Evolutionary conservation across 75 land plant species (phyloP).

Genomic region (Pseudotsuga menziesii): DNA sequence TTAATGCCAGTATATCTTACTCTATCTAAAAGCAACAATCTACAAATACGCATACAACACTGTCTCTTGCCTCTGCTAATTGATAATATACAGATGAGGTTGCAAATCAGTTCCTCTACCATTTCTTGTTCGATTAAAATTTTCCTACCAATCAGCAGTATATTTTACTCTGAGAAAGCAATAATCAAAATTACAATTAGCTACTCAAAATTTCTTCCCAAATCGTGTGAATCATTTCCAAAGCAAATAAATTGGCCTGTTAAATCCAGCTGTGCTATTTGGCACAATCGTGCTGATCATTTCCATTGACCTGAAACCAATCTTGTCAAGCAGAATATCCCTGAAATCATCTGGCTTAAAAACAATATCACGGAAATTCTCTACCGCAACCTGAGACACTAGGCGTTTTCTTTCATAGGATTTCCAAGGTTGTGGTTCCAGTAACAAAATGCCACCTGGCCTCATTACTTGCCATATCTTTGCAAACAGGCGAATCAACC

Average conservation of each 20-base stretch:
- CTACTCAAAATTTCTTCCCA: too few species aligned
- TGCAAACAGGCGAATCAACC: constrained; percentile 61
- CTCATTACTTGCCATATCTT: constrained; percentile 63
- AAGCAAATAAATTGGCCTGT: constrained; percentile 33
- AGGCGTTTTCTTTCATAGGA: constrained; percentile 57
- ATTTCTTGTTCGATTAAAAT: neutral
- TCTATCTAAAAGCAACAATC: too few species aligned
- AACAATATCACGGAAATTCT: constrained; percentile 17
- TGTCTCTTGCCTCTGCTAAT: neutral
- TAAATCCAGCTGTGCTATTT: constrained; percentile 46
- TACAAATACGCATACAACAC: neutral
- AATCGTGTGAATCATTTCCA: too few species aligned
- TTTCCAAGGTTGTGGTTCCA: constrained; percentile 89
- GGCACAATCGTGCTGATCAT: constrained; percentile 32
- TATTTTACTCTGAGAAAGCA: too few species aligned
- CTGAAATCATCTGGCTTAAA: constrained; percentile 30
- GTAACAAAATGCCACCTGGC: constrained; percentile 77
- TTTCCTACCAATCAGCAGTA: neutral
- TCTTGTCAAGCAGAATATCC: constrained; percentile 24
- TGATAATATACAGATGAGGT: neutral
- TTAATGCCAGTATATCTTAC: neutral
- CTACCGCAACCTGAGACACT: constrained; percentile 55
- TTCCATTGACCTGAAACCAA: constrained; percentile 27
- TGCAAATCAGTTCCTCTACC: neutral
- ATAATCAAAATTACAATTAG: too few species aligned